Conservation (phyloP, 768 basidiomycete genomes). For the Inosperma sp. region DNA sequence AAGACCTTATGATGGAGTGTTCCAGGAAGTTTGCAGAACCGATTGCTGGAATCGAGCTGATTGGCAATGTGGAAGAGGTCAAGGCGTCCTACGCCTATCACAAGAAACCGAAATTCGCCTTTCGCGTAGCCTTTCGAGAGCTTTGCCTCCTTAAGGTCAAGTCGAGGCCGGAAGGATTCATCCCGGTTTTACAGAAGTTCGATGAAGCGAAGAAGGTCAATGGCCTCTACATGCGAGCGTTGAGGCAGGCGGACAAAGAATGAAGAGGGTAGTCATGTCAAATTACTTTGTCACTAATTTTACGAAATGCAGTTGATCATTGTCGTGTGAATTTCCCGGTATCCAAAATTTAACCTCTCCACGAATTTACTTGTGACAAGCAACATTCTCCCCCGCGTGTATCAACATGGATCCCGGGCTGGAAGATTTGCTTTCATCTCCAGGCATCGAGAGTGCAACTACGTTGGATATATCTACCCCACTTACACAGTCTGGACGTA, state of each 20-base stretch:
- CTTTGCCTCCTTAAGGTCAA: conserved; percentile 55
- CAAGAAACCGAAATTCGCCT: conserved; percentile 36
- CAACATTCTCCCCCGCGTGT: background rate
- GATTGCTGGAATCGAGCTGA: conserved; percentile 23
- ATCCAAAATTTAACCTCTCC: too few relatives aligned
- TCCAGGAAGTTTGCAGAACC: conserved; percentile 27
- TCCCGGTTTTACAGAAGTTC: conserved; percentile 32
- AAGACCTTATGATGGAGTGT: conserved; percentile 25
- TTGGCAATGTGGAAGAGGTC: conserved; percentile 36
- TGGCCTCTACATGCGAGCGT: conserved; percentile 25
- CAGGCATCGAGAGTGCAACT: conserved; percentile 21
- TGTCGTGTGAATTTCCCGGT: too few relatives aligned
- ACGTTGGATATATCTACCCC: conserved; percentile 26
- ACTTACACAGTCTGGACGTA: conserved; percentile 29
- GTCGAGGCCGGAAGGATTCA: conserved; percentile 31
- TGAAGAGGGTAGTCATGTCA: background rate
- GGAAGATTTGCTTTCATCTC: conserved; percentile 20
- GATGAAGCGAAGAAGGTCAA: conserved; percentile 38
- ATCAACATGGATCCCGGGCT: conserved; percentile 3
- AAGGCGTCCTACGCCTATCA: conserved; percentile 58
- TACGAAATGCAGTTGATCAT: too few relatives aligned
- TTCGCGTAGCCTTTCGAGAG: conserved; percentile 48
- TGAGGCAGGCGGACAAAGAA: conserved; percentile 11
- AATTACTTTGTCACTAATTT: background rate
- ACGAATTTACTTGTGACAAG: background rate